These are phyloP conservation scores for Neofusicoccum sp. DNA, from an alignment of 2,329 filamentous ascomycete species.

Conservation along the genomic window DNA sequence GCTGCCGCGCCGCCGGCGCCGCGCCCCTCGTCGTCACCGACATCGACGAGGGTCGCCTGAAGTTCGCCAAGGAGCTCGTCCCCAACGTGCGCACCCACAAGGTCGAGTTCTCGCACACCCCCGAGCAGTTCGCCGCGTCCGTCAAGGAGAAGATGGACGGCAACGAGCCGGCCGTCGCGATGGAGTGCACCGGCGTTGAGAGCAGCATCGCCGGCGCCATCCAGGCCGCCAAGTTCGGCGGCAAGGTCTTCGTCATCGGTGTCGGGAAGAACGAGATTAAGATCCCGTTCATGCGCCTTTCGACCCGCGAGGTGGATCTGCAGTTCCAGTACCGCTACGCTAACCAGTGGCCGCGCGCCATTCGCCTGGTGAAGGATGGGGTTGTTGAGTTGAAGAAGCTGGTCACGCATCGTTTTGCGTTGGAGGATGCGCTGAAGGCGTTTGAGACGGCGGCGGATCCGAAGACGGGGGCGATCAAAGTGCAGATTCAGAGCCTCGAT, in stretches of 20 bases:
- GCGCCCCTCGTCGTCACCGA: conserved; percentile 93
- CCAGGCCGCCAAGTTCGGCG: conserved; percentile 90
- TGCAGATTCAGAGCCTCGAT: conserved; percentile 74
- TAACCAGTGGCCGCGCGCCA: conserved; percentile 95
- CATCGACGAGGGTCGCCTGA: conserved; percentile 82
- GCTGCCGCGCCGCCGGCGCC: conserved; percentile 82
- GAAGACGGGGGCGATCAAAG: conserved; percentile 95
- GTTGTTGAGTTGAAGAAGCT: conserved; percentile 79
- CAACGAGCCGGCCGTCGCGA: conserved; percentile 75
- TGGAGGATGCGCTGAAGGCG: conserved; percentile 86
- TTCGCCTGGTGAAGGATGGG: conserved; percentile 81
- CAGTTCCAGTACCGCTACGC: conserved; percentile 96
- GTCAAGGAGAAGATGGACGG: conserved; percentile 74
- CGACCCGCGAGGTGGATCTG: conserved; percentile 88
- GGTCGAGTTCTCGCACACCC: conserved; percentile 63
- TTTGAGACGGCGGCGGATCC: conserved; percentile 88
- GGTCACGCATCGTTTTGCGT: conserved; percentile 82
- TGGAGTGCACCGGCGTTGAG: conserved; percentile 96
- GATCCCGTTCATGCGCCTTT: conserved; percentile 92
- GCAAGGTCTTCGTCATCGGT: conserved; percentile 95
- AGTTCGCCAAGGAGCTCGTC: conserved; percentile 81
- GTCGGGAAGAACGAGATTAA: conserved; percentile 95
- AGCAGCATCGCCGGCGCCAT: conserved; percentile 84
- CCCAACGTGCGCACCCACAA: conserved; percentile 81
- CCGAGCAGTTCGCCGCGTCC: conserved; percentile 71